Base-by-base conservation (phyloP, 768 basidiomycete genomes). In the Lyophyllum semitale region DNA sequence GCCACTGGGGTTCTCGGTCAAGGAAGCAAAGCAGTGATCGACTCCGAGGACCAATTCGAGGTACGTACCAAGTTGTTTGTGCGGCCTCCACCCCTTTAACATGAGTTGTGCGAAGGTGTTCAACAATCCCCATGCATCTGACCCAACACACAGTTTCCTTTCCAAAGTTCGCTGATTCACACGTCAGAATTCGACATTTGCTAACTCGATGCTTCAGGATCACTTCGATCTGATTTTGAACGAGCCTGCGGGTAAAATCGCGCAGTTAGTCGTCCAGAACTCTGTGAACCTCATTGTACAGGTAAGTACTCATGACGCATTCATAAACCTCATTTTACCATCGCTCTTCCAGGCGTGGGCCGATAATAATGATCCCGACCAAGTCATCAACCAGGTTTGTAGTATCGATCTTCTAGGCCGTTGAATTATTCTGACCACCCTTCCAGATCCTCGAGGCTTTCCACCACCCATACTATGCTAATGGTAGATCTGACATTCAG, bases 181-280 rank as follows among this genome's bases (percentile, higher is more conserved):
- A 15, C 41, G 30, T n/a, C 8, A 35, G 25, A 35, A 30, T 38
- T 8, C 48, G 20, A 29, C 40, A 40, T 17, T 18, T 11, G 50
- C 32, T 35, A 53, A 48, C 54, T 40, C 32, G 8, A 17, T 42
- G 26, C 44, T 55, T 3, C 54, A 87, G 84, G 88, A 89, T 64
- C 87, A 89, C 68, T 88, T 90, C 62, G 81, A 75, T 4, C 78
- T 88, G 40, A 84, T 88, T 49, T 73, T 89, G 48, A 90, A 89
- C 65, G 85, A 89, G 63, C 87, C 88, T 0, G 88, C 88, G 11
- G 88, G 88, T 3, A 85, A 87, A 65, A 83, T 89, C 47, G 88
- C 88, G 8, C 78, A 82, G 63, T 68, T 87, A 25, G 79, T 91
- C 13, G 87, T 89, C 12, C 79, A 83, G 60, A 69, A 90, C 65